phyloP scores from a whole-genome alignment of 1,284 basidiomycete species.

The Ustilago esculenta region DNA sequence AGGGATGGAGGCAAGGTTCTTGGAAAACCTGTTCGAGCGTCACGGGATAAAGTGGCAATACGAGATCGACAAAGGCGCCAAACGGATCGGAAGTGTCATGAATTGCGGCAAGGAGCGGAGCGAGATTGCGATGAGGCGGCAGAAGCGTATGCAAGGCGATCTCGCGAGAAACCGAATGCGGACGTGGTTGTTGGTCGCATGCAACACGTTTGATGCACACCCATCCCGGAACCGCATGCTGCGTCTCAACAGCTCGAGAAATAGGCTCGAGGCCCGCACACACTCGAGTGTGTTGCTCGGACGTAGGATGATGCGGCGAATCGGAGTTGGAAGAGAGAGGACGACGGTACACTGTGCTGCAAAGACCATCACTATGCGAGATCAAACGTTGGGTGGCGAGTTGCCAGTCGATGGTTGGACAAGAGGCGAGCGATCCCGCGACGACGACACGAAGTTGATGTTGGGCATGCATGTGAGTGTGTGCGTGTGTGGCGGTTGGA shows the following conservation, averaged over 20 bases:
- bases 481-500: no score
- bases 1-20: slow-evolving; percentile 9
- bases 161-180: slow-evolving; percentile 49
- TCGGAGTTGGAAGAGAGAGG: background rate
- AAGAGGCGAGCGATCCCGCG: no score
- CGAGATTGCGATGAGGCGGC: slow-evolving; percentile 24
- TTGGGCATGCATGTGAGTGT: no score
- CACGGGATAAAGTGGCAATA: slow-evolving; percentile 53
- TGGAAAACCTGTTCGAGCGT: slow-evolving; percentile 34
- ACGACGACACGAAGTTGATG: no score
- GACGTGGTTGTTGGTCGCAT: slow-evolving; percentile 50
- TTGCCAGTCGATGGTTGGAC: background rate
- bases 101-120: slow-evolving; percentile 45
- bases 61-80: slow-evolving; percentile 30
- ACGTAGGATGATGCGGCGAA: slow-evolving; percentile 1
- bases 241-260: no score
- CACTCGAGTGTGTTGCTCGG: background rate
- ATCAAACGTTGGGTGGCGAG: background rate
- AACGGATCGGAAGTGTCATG: slow-evolving; percentile 53
- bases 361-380: slow-evolving; percentile 31
- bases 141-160: slow-evolving; percentile 32
- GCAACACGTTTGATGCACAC: slow-evolving; percentile 54
- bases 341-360: slow-evolving; percentile 20
- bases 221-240: slow-evolving; percentile 12
- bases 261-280: background rate